Evolutionary conservation across 495 filamentous ascomycete species (phyloP).

Genomic region (Tuber melanosporum): DNA sequence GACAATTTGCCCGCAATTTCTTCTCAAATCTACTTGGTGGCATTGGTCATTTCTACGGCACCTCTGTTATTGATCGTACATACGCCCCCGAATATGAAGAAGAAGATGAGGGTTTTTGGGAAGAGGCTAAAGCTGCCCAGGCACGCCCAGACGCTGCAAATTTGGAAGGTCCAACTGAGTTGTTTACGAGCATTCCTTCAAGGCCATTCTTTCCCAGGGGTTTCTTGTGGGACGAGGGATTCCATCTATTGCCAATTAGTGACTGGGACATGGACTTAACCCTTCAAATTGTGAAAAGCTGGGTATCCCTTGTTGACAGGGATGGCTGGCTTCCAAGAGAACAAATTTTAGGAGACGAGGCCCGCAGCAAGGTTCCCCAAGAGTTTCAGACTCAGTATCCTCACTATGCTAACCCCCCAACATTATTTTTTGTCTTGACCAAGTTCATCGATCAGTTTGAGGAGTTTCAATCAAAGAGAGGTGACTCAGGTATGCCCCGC

Average conservation of each 20-base stretch:
- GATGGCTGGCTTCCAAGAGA: conserved; percentile 97
- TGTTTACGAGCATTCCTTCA: conserved; percentile 90
- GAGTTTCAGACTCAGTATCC: conserved; percentile 97
- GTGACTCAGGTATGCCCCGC: conserved; percentile 12
- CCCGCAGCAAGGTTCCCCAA: conserved; percentile 86
- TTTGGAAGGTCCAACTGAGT: conserved; percentile 75
- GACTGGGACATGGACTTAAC: conserved; percentile 92
- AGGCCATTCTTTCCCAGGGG: conserved; percentile 93
- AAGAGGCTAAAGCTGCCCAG: conserved; percentile 63
- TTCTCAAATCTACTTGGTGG: conserved; percentile 92
- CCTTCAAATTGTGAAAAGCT: conserved; percentile 87
- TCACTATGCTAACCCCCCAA: conserved; percentile 97
- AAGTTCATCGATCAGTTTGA: conserved; percentile 70
- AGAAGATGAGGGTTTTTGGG: conserved; percentile 95
- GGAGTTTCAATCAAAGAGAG: conserved; percentile 21
- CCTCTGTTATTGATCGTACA: conserved; percentile 79
- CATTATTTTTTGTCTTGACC: conserved; percentile 82
- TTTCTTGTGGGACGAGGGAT: conserved; percentile 97
- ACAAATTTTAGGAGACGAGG: conserved; percentile 91
- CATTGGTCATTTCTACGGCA: conserved; percentile 90
- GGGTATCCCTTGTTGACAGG: conserved; percentile 92
- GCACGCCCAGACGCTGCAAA: conserved; percentile 44
- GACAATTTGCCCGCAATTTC: conserved; percentile 76
- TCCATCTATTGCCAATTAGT: conserved; percentile 83
- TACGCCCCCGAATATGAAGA: conserved; percentile 88